Evolutionary conservation across 495 filamentous ascomycete species (phyloP).

Genomic region (Poronia punctata): DNA sequence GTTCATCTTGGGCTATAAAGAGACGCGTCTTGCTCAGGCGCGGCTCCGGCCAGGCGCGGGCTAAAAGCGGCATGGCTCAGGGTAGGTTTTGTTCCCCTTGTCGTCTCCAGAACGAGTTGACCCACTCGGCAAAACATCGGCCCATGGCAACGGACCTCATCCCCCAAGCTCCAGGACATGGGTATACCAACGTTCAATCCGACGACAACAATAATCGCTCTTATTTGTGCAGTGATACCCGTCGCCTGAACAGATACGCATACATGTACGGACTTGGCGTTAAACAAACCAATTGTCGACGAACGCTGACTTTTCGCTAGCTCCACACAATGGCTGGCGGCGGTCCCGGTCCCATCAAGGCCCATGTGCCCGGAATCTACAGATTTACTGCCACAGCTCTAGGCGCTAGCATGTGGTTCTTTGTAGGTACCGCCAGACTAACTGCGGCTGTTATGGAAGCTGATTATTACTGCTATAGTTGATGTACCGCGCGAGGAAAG

Average conservation of each 20-base stretch:
- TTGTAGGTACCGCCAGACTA: slow-evolving; percentile 51
- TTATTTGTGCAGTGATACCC: too few species aligned
- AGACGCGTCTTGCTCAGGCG: too few species aligned
- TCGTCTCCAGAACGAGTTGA: too few species aligned
- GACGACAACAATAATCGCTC: slow-evolving; percentile 1
- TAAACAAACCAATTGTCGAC: too few species aligned
- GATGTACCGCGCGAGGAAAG: slow-evolving; percentile 94
- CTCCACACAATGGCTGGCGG: slow-evolving; percentile 19
- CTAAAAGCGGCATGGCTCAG: too few species aligned
- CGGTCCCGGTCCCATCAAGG: slow-evolving; percentile 23
- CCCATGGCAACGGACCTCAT: background rate
- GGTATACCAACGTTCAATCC: background rate
- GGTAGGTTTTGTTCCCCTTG: too few species aligned
- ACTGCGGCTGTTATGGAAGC: background rate
- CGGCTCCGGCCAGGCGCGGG: too few species aligned
- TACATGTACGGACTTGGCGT: too few species aligned
- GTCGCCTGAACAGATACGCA: too few species aligned
- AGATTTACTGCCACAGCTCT: slow-evolving; percentile 76
- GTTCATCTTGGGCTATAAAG: too few species aligned
- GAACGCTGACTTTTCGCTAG: background rate
- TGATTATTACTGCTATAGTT: slow-evolving; percentile 43
- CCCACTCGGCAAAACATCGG: slow-evolving; percentile 4
- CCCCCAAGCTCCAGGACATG: background rate
- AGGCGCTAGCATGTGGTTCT: slow-evolving; percentile 98
- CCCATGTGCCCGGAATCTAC: slow-evolving; percentile 70